Base-by-base conservation (phyloP, 2,329 filamentous ascomycete species). In the Tolypocladium tundrense region DNA sequence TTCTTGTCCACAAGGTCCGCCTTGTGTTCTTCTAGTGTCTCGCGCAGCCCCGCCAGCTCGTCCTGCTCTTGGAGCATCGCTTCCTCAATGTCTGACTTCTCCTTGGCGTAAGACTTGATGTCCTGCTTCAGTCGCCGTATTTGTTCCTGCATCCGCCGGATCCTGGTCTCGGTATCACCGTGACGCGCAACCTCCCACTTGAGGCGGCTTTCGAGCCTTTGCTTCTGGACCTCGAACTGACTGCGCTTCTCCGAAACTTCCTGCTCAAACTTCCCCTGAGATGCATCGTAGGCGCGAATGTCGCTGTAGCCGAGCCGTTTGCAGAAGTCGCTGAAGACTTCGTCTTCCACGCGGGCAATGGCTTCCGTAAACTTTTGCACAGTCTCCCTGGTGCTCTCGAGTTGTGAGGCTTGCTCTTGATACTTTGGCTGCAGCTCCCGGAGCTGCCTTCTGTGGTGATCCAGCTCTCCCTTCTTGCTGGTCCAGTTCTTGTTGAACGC, bases 271-370 rank as follows among this genome's bases (percentile, higher is more conserved):
- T 88, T 91, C 54, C 94, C 93, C 73, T 97, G 94, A 64, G 95
- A 92, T 33, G 88, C 88, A 70, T 97, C 91, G 67, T 97, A 99
- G 59, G 91, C 89, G 59, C 93, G 89, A 62, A 99, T 95, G 66
- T 95, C 88, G 59, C 84, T 80, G 70, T 96, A 97, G 0, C 92
- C 91, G 24, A 97, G 84, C 57, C 89, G 85, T 65, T 85, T 83
- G 75, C 94, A 99, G 75, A 99, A 99, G 45, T 80, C 79, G 27
- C 80, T 80, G 71, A 97, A 99, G 37, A 99, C 81, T 65, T 91
- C 83, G 69, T 99, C 94, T 69, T 97, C 91, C 21, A 96, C 89
- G 57, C 84, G 81, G 50, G 88, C 83, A 60, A 97, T 89, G 1
- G 88, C 84, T 54, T 75, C 72, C 60, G 77, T 75, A 65, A 83